Evolutionary conservation across 148 eudicot species (phyloP).

Genomic region (Rheum nobile): DNA sequence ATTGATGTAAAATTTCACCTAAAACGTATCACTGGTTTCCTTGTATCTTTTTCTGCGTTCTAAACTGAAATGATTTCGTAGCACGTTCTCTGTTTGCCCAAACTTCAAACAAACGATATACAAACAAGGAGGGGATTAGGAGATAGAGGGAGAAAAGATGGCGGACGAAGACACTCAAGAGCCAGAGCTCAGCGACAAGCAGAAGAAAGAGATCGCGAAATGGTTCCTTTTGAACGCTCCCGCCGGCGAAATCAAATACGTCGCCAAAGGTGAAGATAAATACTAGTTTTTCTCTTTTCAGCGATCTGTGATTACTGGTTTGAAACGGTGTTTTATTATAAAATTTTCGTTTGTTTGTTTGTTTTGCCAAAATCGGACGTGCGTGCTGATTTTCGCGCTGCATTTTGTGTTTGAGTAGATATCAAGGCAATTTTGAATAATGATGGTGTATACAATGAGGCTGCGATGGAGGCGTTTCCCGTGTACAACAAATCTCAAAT

Average conservation of each 20-base stretch:
- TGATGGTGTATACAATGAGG: conserved; percentile 50
- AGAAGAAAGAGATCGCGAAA: conserved; percentile 81
- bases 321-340: not conserved
- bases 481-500: conserved; percentile 72
- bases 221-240: conserved; percentile 96
- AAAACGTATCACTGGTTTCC: not conserved
- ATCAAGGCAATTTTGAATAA: conserved; percentile 63
- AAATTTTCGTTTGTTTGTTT: not conserved
- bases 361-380: not conserved
- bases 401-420: conserved; percentile 29
- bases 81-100: conserved; percentile 20
- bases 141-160: conserved; percentile 13
- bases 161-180: conserved; percentile 49
- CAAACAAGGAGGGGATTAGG: conserved; percentile 1
- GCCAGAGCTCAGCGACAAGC: conserved; percentile 34
- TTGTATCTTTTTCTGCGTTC: not conserved
- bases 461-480: conserved; percentile 79
- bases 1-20: conserved; percentile 1
- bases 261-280: conserved; percentile 57
- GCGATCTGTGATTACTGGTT: not conserved
- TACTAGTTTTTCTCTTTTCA: not conserved
- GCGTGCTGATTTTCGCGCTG: conserved; percentile 1
- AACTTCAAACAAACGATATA: conserved; percentile 21
- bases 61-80: conserved; percentile 25
- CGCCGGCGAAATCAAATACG: conserved; percentile 88